Conservation (phyloP, 345 rosid species). For the Salix exigua region DNA sequence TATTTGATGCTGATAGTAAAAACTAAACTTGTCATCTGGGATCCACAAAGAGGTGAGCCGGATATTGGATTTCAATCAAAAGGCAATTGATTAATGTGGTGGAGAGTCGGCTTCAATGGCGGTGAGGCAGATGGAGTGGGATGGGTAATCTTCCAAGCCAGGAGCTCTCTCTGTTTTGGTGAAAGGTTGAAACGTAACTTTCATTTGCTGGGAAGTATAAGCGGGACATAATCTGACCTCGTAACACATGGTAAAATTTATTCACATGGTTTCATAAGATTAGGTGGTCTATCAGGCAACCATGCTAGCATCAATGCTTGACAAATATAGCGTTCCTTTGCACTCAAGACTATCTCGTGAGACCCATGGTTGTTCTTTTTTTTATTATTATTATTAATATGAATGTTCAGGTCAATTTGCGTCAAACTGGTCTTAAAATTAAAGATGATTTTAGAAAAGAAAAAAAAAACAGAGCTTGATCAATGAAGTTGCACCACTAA, state of each 20-base stretch:
- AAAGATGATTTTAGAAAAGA: too few relatives aligned
- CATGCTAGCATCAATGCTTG: too few relatives aligned
- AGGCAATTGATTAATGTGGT: background rate
- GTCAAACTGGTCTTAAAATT: too few relatives aligned
- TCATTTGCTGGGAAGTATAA: constrained; percentile 2
- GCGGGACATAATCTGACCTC: background rate
- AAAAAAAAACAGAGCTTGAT: too few relatives aligned
- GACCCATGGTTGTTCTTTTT: too few relatives aligned
- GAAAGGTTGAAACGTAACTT: constrained; percentile 8
- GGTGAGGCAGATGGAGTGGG: constrained; percentile 12
- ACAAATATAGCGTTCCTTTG: too few relatives aligned
- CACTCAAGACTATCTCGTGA: too few relatives aligned
- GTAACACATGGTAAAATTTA: background rate
- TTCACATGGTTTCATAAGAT: background rate
- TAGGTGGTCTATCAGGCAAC: background rate
- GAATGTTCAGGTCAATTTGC: too few relatives aligned
- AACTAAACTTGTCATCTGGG: background rate
- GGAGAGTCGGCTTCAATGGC: constrained; percentile 25
- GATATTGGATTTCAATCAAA: background rate
- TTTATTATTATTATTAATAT: too few relatives aligned
- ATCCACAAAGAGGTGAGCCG: constrained; percentile 10
- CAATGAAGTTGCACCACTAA: too few relatives aligned
- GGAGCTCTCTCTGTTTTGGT: constrained; percentile 3
- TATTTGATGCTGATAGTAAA: background rate
- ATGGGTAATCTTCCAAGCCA: constrained; percentile 18